Base-by-base conservation (phyloP, 2,329 filamentous ascomycete genomes). In the Periglandula ipomoeae region DNA sequence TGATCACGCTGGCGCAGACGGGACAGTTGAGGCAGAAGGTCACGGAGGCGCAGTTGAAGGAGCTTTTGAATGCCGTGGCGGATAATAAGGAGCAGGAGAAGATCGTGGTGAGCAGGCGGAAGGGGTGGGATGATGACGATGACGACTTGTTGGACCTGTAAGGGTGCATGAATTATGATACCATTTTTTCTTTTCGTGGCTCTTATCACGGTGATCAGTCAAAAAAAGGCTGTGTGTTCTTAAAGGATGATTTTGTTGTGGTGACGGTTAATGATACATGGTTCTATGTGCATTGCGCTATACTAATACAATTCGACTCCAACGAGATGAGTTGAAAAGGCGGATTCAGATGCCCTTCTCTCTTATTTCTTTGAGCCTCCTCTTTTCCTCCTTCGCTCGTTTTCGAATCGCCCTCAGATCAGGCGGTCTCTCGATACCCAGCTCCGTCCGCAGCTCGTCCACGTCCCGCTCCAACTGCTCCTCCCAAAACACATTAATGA, bases 401-500 rank as follows among this genome's bases (percentile, higher is more conserved):
- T 78, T 85, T 56, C 93, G 75, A 44, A 91, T 87, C 23, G 79
- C 77, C 58, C 91, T 78, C 67, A 97, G 70, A 67, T 97, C 89
- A 7, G 90, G 88, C 32, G 93, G 93, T 62, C 80, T 81, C 71
- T 97, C 89, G 48, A 98, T 89, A 2, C 87, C 84, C 58, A 98
- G 64, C 62, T 89, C 77, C 4, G 61, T 65, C 55, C 93, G 78
- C 63, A 98, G 62, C 55, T 84, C 86, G 46, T 81, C 76, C 23
- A 95, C 87, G 65, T 95, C 84, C 50, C 82, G 87, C 70, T 90
- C 84, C 56, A 98, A 68, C 70, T 91, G 79, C 72, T 97, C 89
- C 69, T 98, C 93, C 93, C 93, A 98, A 63, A 95, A 98, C 1
- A 98, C 84, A 65, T 96, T 96, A 56, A 98, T 90, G 30, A 97